Evolutionary conservation across 1,139 yeast species (phyloP).

Genomic region (Sugiyamaella grinbergsii): DNA sequence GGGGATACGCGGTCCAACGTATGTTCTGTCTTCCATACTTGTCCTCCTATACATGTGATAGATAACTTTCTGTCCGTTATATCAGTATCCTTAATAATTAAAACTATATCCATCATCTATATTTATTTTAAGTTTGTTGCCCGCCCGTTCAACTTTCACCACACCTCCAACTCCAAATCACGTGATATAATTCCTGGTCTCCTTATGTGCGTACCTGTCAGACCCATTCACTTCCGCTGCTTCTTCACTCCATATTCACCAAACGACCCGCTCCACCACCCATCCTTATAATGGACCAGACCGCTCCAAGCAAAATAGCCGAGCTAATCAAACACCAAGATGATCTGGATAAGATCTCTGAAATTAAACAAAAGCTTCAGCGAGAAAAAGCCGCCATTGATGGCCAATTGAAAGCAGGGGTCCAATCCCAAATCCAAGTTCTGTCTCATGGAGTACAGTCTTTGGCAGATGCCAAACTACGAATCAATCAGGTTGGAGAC

Average conservation of each 20-base stretch:
- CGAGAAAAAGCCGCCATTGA: conserved; percentile 78
- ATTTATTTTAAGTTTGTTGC: too few relatives aligned
- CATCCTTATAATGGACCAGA: conserved; percentile 13
- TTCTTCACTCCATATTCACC: too few relatives aligned
- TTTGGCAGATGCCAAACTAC: conserved; percentile 38
- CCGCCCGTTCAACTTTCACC: too few relatives aligned
- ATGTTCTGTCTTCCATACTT: too few relatives aligned
- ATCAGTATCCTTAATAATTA: too few relatives aligned
- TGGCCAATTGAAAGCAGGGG: conserved; percentile 63
- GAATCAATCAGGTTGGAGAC: conserved; percentile 37
- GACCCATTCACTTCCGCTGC: too few relatives aligned
- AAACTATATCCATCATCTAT: too few relatives aligned
- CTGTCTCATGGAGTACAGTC: conserved; percentile 46
- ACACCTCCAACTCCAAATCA: too few relatives aligned
- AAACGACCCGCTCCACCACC: neutral
- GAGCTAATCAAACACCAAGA: conserved; percentile 40
- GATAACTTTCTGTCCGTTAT: too few relatives aligned
- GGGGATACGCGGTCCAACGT: too few relatives aligned
- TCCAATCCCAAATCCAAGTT: conserved; percentile 60
- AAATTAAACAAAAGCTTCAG: conserved; percentile 58
- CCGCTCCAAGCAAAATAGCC: conserved; percentile 28
- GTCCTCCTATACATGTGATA: too few relatives aligned
- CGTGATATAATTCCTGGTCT: neutral
- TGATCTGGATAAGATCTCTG: conserved; percentile 56
- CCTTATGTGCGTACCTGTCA: too few relatives aligned